These are phyloP conservation scores for Amanita phalloides DNA, from an alignment of 768 basidiomycete species.

Conservation along the genomic window DNA sequence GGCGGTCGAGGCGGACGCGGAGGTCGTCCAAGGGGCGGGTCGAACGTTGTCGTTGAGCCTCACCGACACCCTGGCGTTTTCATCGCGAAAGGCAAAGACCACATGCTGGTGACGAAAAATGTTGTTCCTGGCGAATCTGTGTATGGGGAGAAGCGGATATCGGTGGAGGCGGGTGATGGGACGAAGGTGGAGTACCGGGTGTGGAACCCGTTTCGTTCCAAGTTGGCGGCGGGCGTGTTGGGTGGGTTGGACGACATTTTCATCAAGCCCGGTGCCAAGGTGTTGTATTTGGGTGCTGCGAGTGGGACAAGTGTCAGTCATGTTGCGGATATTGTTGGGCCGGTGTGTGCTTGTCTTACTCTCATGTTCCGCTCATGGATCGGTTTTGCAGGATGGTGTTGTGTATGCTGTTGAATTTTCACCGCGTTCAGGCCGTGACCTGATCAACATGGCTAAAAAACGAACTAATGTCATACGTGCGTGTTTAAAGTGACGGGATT, in stretches of 20 bases:
- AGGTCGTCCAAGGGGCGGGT: slow-evolving; percentile 66
- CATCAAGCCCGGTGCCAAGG: slow-evolving; percentile 90
- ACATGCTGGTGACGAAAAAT: slow-evolving; percentile 95
- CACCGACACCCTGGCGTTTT: slow-evolving; percentile 93
- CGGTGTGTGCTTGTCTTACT: slow-evolving; percentile 37
- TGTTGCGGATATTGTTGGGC: slow-evolving; percentile 97
- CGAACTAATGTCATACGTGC: slow-evolving; percentile 96
- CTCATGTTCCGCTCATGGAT: slow-evolving; percentile 1
- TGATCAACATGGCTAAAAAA: slow-evolving; percentile 99
- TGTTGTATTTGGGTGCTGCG: slow-evolving; percentile 95
- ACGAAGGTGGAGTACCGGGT: slow-evolving; percentile 96
- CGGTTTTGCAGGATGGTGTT: slow-evolving; percentile 62
- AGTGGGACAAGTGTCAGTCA: slow-evolving; percentile 97
- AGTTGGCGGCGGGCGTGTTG: slow-evolving; percentile 93
- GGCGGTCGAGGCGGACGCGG: slow-evolving; percentile 50
- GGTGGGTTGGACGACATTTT: slow-evolving; percentile 91
- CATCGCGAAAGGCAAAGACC: slow-evolving; percentile 96
- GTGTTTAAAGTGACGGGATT: slow-evolving; percentile 17
- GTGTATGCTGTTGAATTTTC: slow-evolving; percentile 99
- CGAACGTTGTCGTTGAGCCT: slow-evolving; percentile 88
- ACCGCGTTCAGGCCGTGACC: slow-evolving; percentile 88
- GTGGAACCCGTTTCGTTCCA: slow-evolving; percentile 98
- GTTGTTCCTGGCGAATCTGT: slow-evolving; percentile 96
- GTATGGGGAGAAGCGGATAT: slow-evolving; percentile 97
- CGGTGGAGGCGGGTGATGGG: slow-evolving; percentile 67